phyloP scores from a whole-genome alignment of 1,139 yeast genomes.

The Geotrichum fermentans region DNA sequence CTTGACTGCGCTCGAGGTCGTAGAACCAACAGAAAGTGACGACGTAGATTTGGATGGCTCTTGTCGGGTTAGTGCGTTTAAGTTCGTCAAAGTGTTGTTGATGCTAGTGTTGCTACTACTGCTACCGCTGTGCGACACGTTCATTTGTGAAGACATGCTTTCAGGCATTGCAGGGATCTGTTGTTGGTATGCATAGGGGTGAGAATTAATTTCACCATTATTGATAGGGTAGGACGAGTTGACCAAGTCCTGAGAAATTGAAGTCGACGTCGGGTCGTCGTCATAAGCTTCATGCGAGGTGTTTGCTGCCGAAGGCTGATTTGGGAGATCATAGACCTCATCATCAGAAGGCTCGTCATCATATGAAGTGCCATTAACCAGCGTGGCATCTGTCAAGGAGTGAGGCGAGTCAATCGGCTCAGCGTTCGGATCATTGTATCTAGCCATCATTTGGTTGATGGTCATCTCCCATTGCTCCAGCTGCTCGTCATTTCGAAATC shows the following conservation, averaged over 20 bases:
- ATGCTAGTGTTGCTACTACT: constrained; percentile 8
- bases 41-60: constrained; percentile 6
- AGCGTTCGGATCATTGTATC: constrained; percentile 25
- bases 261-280: constrained; percentile 12
- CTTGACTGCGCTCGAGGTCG: constrained; percentile 3
- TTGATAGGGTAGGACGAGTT: constrained; percentile 5
- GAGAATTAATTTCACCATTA: constrained; percentile 3
- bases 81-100: neutral
- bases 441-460: constrained; percentile 30
- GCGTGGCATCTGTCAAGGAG: constrained; percentile 15
- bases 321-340: constrained; percentile 10
- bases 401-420: constrained; percentile 8
- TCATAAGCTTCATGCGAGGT: constrained; percentile 7
- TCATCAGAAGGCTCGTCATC: constrained; percentile 27
- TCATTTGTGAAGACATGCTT: neutral
- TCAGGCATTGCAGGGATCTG: constrained; percentile 4
- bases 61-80: neutral
- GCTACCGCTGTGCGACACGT: neutral
- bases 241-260: constrained; percentile 4
- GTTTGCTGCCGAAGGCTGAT: neutral
- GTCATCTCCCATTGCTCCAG: constrained; percentile 37
- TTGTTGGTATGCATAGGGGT: constrained; percentile 15
- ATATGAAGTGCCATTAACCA: constrained; percentile 23
- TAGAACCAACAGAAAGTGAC: neutral
- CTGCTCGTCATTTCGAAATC: constrained; percentile 36